Evolutionary conservation across 768 basidiomycete species (phyloP), one percentile per base, ranked within the genome.

Genomic region (Rhodotorula kratochvilovae): DNA sequence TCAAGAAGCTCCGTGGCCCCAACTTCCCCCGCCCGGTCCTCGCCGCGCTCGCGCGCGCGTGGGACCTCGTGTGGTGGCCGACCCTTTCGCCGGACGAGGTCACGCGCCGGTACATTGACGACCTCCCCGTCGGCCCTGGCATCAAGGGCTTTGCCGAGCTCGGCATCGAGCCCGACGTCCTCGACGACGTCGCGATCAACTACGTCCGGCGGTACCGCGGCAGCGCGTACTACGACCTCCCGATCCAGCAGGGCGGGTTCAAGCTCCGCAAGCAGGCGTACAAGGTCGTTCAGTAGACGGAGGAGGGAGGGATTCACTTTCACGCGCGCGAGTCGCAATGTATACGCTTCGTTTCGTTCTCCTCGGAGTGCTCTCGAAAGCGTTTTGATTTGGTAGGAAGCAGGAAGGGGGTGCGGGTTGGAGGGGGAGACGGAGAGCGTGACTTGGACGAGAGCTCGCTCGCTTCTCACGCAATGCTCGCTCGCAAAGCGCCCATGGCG

Each of bases 71-170:
- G 0, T 99, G 92, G 93, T 98, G 94, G 93, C 93, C 94, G 21
- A 85, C 89, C 48, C 84, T 96, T 61, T 87, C 86, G 79, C 91
- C 92, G 2, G 95, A 99, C 79, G 93, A 96, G 80, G 88, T 99
- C 31, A 85, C 86, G 77, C 84, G 96, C 77, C 86, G 91, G 70
- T 96, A 86, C 80, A 86, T 97, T 75, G 85, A 92, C 81, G 94
- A 98, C 80, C 66, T 79, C 19, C 79, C 79, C 16, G 83, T 83
- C 48, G 85, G 87, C 67, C 85, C 83, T 68, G 84, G 83, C 29
- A 78, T 73, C 73, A 81, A 67, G 78, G 81, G 76, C 45, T 80
- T 70, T 70, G 87, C 87, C 76, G 85, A 85, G 57, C 84, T 96
- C 70, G 90, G 90, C 33, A 87, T 97, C 67, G 81, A 82, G 39